Conservation (phyloP, 2,329 filamentous ascomycete species). For the Zymoseptoria ardabiliae region DNA sequence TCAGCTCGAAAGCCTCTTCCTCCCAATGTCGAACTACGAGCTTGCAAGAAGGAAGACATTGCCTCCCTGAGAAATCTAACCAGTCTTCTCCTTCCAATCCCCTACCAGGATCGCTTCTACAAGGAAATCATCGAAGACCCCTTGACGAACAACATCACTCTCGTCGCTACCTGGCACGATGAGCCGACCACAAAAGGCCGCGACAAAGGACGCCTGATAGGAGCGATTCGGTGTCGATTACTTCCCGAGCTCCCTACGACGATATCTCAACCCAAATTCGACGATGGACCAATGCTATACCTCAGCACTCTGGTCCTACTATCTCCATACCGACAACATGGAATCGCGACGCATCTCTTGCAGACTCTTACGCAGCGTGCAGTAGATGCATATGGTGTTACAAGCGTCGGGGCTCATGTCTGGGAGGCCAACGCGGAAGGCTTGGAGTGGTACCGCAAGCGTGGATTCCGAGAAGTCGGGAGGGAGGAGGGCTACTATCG, state of each 20-base stretch:
- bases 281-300: constrained; percentile 42
- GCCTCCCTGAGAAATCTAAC: constrained; percentile 52
- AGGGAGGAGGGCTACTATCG: constrained; percentile 53
- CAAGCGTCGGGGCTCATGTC: constrained; percentile 53
- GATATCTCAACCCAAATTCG: neutral
- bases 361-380: constrained; percentile 28
- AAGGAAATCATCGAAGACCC: constrained; percentile 51
- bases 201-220: constrained; percentile 35
- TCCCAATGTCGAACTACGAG: constrained; percentile 47
- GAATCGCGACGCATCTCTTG: constrained; percentile 51
- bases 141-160: constrained; percentile 46
- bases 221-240: constrained; percentile 42
- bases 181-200: constrained; percentile 23
- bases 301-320: constrained; percentile 55
- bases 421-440: constrained; percentile 57
- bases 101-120: constrained; percentile 56
- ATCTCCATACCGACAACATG: constrained; percentile 51
- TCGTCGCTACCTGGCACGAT: constrained; percentile 53
- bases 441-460: constrained; percentile 52
- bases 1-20: constrained; percentile 27
- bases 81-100: constrained; percentile 51
- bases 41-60: constrained; percentile 47
- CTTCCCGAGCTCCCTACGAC: constrained; percentile 23
- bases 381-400: constrained; percentile 44
- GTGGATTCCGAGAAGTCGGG: constrained; percentile 48